These are phyloP conservation scores for Amylocystis lapponica DNA, from an alignment of 768 basidiomycete species.

Conservation along the genomic window DNA sequence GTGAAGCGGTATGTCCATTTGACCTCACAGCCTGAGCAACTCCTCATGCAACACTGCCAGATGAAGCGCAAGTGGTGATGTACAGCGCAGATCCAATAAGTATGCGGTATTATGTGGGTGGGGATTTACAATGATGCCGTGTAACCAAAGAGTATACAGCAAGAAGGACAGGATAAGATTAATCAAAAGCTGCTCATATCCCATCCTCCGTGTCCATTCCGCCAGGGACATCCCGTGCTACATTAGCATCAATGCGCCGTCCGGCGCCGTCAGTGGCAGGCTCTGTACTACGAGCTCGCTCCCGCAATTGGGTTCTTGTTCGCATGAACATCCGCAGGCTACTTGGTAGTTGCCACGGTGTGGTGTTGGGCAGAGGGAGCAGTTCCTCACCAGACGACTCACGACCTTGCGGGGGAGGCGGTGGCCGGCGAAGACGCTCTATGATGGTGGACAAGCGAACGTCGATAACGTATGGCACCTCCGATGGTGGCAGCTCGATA, in stretches of 20 bases:
- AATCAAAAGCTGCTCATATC: too few species aligned
- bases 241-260: conserved; percentile 16
- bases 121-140: too few species aligned
- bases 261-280: conserved; percentile 7
- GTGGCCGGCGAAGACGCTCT: conserved; percentile 51
- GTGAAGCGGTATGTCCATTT: conserved; percentile 55
- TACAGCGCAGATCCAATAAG: too few species aligned
- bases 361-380: conserved; percentile 27
- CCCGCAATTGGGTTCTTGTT: conserved; percentile 38
- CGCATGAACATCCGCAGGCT: conserved; percentile 45
- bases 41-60: conserved; percentile 23
- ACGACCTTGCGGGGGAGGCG: conserved; percentile 27
- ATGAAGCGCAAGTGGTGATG: conserved; percentile 53
- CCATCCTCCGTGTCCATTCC: conserved; percentile 21
- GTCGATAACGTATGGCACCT: conserved; percentile 54
- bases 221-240: conserved; percentile 19
- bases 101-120: too few species aligned
- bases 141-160: too few species aligned
- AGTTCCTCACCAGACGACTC: conserved; percentile 8
- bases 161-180: too few species aligned
- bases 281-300: conserved; percentile 20
- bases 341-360: conserved; percentile 44
- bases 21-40: not conserved
- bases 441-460: conserved; percentile 51
- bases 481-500: conserved; percentile 7